These are phyloP conservation scores for Tricholoma flavovirens DNA, from an alignment of 768 basidiomycete genomes.

Conservation along the genomic window DNA sequence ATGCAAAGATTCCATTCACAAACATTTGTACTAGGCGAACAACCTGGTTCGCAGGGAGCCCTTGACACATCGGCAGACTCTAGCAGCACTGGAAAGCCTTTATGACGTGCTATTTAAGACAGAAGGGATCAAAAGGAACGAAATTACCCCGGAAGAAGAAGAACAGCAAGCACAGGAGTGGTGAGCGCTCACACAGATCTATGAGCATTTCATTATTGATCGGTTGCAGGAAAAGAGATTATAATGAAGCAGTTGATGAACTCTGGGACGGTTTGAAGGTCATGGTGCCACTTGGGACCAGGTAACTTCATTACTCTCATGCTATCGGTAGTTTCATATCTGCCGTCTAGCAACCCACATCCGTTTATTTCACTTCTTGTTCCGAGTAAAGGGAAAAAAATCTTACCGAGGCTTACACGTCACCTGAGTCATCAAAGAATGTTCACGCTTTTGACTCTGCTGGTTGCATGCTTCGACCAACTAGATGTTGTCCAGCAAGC, in stretches of 20 bases:
- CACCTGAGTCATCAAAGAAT: conserved; percentile 75
- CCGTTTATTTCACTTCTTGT: conserved; percentile 91
- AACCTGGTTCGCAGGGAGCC: conserved; percentile 65
- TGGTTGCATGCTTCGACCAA: conserved; percentile 92
- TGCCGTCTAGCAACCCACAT: conserved; percentile 69
- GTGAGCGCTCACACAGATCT: conserved; percentile 26
- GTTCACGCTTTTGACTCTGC: conserved; percentile 82
- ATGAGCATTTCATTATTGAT: conserved; percentile 1
- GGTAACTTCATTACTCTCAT: conserved; percentile 40
- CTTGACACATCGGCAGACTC: conserved; percentile 69
- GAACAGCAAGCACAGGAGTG: conserved; percentile 39
- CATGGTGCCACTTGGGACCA: conserved; percentile 91
- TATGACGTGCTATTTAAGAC: conserved; percentile 82
- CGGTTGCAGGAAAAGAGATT: conserved; percentile 47
- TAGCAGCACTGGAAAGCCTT: conserved; percentile 74
- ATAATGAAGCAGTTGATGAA: conserved; percentile 52
- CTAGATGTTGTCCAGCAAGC: conserved; percentile 86
- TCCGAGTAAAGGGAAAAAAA: conserved; percentile 87
- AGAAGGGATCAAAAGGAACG: conserved; percentile 80
- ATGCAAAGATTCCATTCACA: neutral
- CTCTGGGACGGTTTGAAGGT: conserved; percentile 82
- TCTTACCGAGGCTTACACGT: conserved; percentile 84
- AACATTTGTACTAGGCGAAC: conserved; percentile 38
- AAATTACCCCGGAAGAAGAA: conserved; percentile 59
- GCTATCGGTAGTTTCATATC: neutral